Evolutionary conservation across 805 yeast genomes (phyloP), one percentile per base, ranked within the genome.

Genomic region (Barnettozyma californica): DNA sequence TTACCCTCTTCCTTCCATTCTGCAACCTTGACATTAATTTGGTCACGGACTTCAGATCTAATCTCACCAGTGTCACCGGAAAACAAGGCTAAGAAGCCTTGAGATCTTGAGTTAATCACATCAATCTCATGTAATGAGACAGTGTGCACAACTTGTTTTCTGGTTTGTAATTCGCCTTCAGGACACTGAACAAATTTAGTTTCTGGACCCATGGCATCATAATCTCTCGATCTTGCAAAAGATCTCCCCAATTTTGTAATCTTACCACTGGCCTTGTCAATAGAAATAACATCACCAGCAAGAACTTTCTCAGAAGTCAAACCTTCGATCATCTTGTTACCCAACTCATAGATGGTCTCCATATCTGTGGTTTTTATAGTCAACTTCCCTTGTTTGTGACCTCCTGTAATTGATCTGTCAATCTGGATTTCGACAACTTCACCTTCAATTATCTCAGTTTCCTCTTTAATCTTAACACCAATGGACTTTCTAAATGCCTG

Each of bases 1-100:
- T 94, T 94, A 51, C 99, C 98, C 74, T 94, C 98, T 70, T 94
- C 98, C 62, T 87, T 89, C 96, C 97, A 94, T 70, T 94, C 97
- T 19, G 95, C 95, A 46, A 94, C 97, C 70, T 94, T 91, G 40
- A 91, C 83, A 71, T 94, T 94, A 65, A 94, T 95, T 73, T 94
- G 98, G 58, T 88, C 95, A 68, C 99, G 83, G 26, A 94, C 90
- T 67, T 94, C 97, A 18, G 94, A 80, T 55, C 97, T 80, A 59
- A 94, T 94, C 71, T 94, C 99, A 57, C 99, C 99, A 45, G 97
- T 95, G 70, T 94, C 94, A 57, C 97, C 97, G 43, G 95, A 85
- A 62, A 94, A 87, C 53, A 94, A 77, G 16, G 98, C 98, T 63
- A 94, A 77, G 61, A 95, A 95, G 27, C 99, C 99, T 69, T 94